A percentile compares a stretch with the other conserved stretches of the same genome.
Conservation (phyloP, 306 rosid genomes). For the Ceratonia siliqua region DNA sequence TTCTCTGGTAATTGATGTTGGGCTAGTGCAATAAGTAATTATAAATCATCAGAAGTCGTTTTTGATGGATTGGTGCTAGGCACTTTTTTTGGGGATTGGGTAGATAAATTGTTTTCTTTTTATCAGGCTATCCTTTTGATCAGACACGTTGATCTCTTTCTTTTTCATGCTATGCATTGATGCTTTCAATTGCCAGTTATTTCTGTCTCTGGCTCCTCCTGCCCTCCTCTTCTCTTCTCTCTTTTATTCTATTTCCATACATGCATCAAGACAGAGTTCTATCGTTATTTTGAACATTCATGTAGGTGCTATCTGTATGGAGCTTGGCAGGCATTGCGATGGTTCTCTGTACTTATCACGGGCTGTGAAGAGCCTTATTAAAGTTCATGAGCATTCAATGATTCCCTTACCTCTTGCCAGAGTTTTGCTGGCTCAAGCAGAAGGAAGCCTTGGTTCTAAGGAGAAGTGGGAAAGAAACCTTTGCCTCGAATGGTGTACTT, state of each 20-base stretch:
- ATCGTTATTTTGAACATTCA: constrained; percentile 12
- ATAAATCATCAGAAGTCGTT: background rate
- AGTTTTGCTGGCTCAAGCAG: constrained; percentile 75
- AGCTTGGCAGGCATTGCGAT: constrained; percentile 57
- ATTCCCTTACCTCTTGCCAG: constrained; percentile 71
- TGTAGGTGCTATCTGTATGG: constrained; percentile 81
- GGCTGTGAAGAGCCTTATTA: constrained; percentile 64
- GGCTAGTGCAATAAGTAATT: background rate
- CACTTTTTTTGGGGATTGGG: background rate
- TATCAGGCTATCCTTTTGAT: background rate
- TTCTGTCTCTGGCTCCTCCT: background rate
- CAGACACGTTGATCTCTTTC: background rate
- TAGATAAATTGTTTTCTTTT: background rate
- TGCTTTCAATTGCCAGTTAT: background rate
- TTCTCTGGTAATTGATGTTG: background rate
- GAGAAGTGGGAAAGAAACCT: constrained; percentile 78
- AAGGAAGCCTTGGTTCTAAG: constrained; percentile 83
- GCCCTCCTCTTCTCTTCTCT: background rate
- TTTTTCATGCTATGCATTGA: background rate
- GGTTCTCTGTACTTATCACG: constrained; percentile 46
- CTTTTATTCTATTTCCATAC: background rate
- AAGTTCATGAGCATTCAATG: constrained; percentile 55
- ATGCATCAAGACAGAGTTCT: background rate
- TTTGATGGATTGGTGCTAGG: background rate
- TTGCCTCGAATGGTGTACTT: constrained; percentile 73